Base-by-base conservation (phyloP, 805 yeast species). In the Kuraishia borneana region DNA sequence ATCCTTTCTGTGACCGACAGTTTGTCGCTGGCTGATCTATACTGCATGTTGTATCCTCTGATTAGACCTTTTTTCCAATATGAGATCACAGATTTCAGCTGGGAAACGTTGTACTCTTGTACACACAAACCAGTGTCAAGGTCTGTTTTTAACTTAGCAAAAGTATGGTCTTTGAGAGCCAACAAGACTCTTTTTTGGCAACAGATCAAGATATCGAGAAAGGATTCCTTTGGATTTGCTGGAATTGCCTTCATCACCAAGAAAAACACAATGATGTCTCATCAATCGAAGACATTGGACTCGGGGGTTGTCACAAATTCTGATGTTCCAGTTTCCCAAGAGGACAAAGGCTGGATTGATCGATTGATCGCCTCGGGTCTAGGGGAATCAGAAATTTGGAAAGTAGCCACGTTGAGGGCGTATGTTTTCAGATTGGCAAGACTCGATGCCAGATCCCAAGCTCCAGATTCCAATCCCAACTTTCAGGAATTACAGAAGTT, bases 111-210 rank as follows among this genome's bases (percentile, higher is more conserved):
- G 28, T 72, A 76, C 38, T 73, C 83, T 3, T 73, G 83, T 42
- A 65, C 80, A 31, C 76, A 79, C 36, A 66, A 67, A 30, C 88
- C 95, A 0, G 47, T 87, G 2, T 60, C 85, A 0, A 64, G 80
- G 42, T 63, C 74, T 1, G 76, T 80, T 0, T 85, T 72, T 47
- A 77, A 72, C 33, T 49, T 76, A 35, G 68, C 79, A 1, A 63
- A 76, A 32, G 61, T 66, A 1, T 89, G 97, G 96, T 79, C 83
- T 1, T 42, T 70, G 17, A 70, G 72, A 38, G 70, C 80, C 1
- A 67, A 65, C 6, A 73, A 74, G 28, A 73, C 94, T 0, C 54
- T 78, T n/a, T 88, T 89, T 47, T 88, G 96, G 96, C 72, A 77
- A 40, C 70, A 63, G 40, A 54, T 61, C 0, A 61, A 60, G 7